phyloP scores from a whole-genome alignment of 129 eudicot genomes.

The Heracleum sosnowskyi region DNA sequence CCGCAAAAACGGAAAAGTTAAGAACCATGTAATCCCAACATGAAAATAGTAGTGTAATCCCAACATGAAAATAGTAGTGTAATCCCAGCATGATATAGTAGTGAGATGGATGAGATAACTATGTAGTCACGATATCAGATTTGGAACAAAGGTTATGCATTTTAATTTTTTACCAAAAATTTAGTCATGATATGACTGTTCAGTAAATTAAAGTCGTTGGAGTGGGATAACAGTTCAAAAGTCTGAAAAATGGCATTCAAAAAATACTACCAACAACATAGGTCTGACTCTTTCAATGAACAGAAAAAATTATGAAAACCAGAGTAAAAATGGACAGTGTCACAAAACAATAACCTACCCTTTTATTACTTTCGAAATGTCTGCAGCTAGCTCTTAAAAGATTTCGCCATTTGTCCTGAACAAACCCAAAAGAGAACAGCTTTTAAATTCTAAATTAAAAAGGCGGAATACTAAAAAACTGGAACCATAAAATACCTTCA shows the following conservation, averaged over 20 bases:
- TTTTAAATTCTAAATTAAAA: not conserved
- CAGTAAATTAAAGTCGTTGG: not conserved
- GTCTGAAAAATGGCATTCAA: not conserved
- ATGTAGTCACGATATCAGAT: not conserved
- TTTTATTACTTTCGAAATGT: not conserved
- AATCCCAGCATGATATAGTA: not conserved
- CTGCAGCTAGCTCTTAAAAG: constrained; percentile 28
- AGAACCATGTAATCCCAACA: not conserved
- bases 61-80: no score
- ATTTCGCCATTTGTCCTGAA: constrained; percentile 38
- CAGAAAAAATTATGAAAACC: not conserved
- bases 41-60: no score
- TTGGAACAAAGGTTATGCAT: not conserved
- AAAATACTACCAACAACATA: not conserved
- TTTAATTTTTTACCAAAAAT: no score
- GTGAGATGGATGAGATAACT: not conserved
- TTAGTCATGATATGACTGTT: not conserved
- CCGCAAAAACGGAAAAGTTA: not conserved
- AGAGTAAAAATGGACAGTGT: not conserved
- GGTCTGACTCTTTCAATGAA: not conserved
- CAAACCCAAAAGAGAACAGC: not conserved
- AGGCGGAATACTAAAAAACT: not conserved
- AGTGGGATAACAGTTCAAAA: not conserved
- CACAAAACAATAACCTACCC: constrained; percentile 12
- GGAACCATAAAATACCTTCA: constrained; percentile 19